Base-by-base conservation (phyloP, 345 rosid species). In the Cardiospermum halicacabum region DNA sequence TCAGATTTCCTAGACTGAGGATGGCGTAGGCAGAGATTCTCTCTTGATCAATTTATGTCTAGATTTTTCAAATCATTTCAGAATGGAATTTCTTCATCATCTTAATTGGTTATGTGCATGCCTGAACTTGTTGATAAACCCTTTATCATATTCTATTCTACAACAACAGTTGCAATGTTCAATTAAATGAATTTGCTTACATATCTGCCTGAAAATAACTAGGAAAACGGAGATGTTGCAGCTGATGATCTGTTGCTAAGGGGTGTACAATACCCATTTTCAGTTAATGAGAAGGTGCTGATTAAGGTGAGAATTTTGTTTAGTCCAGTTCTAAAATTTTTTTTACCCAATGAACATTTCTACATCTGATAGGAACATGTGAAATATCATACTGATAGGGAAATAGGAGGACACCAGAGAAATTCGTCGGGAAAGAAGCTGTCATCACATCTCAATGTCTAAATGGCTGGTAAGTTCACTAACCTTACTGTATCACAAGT, bases 371-470 rank as follows among this genome's bases (percentile, higher is more conserved):
- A 45, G 25, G 49, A 47, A 12, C 69, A 49, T 57, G 68, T 60
- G 62, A n/a, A n/a, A 62, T 19, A 39, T 39, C 42, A 53, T 62
- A 68, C 64, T 66, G 71, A 42, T 81, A 94, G 99, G 99, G 97
- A 64, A 94, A 94, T 73, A 73, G 89, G 72, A 82, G 99, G 75
- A 94, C 99, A 7, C 97, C 96, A 0, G 99, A 86, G 69, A 94
- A 91, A 70, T 88, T 88, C 84, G 94, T 94, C 28, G 99, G 99
- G 59, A 94, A 88, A 85, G 99, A 90, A 81, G 99, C 99, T 30
- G 63, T 94, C 24, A 87, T 94, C 69, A 88, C 97, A 71, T 90
- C 97, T 66, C 99, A 94, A 55, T 90, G 97, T 82, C 95, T 90
- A 64, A 94, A 94, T 81, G 99, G 99, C 78, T 94, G 99, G 99